Base-by-base conservation (phyloP, 2,329 filamentous ascomycete genomes). In the Phaeophleospora eucalypticola region DNA sequence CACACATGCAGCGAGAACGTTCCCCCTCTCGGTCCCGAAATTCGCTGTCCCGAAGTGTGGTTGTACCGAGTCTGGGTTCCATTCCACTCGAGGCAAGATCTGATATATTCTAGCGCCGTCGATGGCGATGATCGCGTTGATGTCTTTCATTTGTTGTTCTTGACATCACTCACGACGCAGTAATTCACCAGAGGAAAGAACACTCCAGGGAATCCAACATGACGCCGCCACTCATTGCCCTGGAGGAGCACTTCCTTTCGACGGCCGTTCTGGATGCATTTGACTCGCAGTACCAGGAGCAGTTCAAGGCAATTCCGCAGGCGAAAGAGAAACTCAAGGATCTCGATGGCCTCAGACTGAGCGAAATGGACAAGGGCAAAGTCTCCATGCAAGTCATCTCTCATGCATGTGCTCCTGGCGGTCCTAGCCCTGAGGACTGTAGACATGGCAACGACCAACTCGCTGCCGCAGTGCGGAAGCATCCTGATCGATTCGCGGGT, bases 211-310 rank as follows among this genome's bases (percentile, higher is more conserved):
- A 19, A 16, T 17, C 12, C 40, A 59, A 35, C 15, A 67, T 65
- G 62, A 45, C 54, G 2, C 62, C 61, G 32, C 63, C 64, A 16
- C 55, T 65, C 9, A 67, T 68, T 40, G 62, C 65, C 2, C 63
- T 67, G 18, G 64, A 67, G 44, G 65, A 67, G 51, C 65, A 67
- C 49, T 67, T 65, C 54, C 57, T 66, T 48, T 63, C 63, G 14
- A 50, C 56, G n/a, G 62, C 60, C 2, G 52, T 65, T n/a, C 53
- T 62, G 39, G 55, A 64, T 46, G 59, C 57, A 15, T 58, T 61
- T 43, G 49, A 62, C 29, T 55, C 58, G 16, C 54, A 53, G 17
- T 63, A 61, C 29, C 50, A 54, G 17, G 62, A 64, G 43, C 62
- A 65, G 34, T 62, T 64, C 58, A 63, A 63, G 36, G 55, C 58